These are phyloP conservation scores for Umbelopsis sp. DNA, from an alignment of 192 early-diverging fungal species.

Conservation along the genomic window DNA sequence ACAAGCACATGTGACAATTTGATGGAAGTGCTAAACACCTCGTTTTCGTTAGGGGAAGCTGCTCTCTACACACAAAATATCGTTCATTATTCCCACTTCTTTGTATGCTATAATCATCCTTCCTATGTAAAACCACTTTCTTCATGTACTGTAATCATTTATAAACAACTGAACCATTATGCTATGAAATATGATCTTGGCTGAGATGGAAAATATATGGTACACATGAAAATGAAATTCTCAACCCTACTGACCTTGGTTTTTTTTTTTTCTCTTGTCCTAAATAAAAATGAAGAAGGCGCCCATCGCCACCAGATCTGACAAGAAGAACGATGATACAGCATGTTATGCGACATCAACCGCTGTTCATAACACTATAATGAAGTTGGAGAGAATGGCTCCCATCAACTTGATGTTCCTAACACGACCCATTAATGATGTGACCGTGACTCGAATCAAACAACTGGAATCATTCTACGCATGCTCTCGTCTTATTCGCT, in stretches of 20 bases:
- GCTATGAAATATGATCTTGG: background rate
- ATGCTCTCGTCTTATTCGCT: slow-evolving; percentile 10
- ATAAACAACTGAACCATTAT: background rate
- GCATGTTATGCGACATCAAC: slow-evolving; percentile 21
- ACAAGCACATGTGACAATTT: background rate
- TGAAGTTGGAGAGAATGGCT: slow-evolving; percentile 7
- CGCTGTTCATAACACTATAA: background rate
- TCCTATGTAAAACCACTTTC: too few species aligned
- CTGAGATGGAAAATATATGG: background rate
- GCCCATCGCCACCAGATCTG: background rate
- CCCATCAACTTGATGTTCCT: slow-evolving; percentile 30
- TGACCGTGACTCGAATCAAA: slow-evolving; percentile 15
- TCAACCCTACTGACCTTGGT: background rate
- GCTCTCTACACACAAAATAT: too few species aligned
- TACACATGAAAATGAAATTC: background rate
- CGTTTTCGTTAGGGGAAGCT: too few species aligned
- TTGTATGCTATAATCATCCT: too few species aligned
- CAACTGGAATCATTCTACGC: slow-evolving; percentile 25
- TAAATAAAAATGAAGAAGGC: background rate
- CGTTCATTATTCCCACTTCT: too few species aligned
- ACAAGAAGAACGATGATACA: background rate
- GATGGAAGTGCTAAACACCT: background rate
- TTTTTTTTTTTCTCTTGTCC: background rate
- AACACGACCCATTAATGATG: slow-evolving; percentile 15
- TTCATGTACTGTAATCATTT: too few species aligned